Conservation (phyloP, 176 grass and related monocot species). For the Olyra latifolia region DNA sequence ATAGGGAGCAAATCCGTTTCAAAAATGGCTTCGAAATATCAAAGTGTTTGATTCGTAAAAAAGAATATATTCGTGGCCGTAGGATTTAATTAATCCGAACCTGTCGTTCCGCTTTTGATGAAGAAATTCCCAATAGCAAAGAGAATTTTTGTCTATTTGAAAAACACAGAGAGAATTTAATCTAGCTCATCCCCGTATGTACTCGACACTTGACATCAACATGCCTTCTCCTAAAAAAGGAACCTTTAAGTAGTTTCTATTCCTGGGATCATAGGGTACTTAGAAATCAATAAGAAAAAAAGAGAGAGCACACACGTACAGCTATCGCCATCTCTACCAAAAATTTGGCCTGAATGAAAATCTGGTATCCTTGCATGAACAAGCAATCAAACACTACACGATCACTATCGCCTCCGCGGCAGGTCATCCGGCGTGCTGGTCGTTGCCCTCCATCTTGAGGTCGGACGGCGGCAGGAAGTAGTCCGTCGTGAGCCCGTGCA, state of each 20-base stretch:
- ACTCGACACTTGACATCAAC: slow-evolving; percentile 13
- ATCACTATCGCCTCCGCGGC: background rate
- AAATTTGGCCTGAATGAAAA: background rate
- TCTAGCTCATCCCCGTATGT: background rate
- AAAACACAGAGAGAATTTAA: background rate
- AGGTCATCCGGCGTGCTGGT: slow-evolving; percentile 29
- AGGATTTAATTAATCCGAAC: too few species aligned
- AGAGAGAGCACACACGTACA: background rate
- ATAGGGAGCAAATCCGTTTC: too few species aligned
- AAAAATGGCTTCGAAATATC: too few species aligned
- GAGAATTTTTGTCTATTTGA: background rate
- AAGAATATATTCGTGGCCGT: too few species aligned
- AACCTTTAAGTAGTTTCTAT: slow-evolving; percentile 5
- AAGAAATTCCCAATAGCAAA: background rate
- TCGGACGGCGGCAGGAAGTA: slow-evolving; percentile 79
- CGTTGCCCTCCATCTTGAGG: slow-evolving; percentile 54
- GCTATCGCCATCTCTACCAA: slow-evolving; percentile 18
- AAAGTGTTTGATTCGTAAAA: too few species aligned
- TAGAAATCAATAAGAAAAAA: background rate
- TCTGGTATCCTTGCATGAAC: background rate
- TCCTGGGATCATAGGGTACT: slow-evolving; percentile 10
- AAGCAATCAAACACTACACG: background rate
- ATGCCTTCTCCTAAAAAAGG: background rate
- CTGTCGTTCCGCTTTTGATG: background rate
- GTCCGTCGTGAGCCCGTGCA: slow-evolving; percentile 62